Evolutionary conservation across 371 early-diverging fungal species (phyloP).

Genomic region (Mucor saturninus): DNA sequence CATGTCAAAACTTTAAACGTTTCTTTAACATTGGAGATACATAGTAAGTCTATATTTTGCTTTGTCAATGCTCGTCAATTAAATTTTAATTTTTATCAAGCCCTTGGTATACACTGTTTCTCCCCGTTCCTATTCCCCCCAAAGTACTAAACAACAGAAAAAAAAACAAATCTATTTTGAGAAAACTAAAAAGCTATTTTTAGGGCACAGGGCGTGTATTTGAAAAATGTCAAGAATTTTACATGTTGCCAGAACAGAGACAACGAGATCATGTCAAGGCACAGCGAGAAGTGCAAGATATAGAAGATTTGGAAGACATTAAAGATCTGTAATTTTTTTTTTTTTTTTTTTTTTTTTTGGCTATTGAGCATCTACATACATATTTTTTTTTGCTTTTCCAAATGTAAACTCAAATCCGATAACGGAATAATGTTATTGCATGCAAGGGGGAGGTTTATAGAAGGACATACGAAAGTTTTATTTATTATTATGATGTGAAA

Average conservation of each 20-base stretch:
- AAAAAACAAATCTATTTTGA: background rate
- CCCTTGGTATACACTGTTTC: conserved; percentile 61
- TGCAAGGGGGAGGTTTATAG: background rate
- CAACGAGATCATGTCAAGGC: conserved; percentile 43
- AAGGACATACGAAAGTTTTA: background rate
- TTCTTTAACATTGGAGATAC: conserved; percentile 60
- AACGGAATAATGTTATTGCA: background rate
- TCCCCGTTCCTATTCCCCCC: conserved; percentile 62
- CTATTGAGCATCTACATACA: background rate
- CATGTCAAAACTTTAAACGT: conserved; percentile 48
- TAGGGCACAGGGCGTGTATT: conserved; percentile 48
- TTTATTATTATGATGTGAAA: conserved; percentile 3
- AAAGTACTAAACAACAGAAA: conserved; percentile 21
- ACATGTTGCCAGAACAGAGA: conserved; percentile 39
- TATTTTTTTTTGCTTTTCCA: background rate
- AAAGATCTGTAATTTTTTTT: conserved; percentile 21
- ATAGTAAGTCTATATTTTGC: conserved; percentile 35
- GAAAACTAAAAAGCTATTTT: background rate
- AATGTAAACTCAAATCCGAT: conserved; percentile 16
- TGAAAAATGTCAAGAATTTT: conserved; percentile 56
- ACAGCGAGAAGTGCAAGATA: conserved; percentile 45
- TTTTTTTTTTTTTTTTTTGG: no score
- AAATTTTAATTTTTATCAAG: conserved; percentile 18
- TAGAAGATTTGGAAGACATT: conserved; percentile 51
- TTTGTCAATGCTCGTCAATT: no score